Evolutionary conservation across 495 filamentous ascomycete species (phyloP), one percentile per base, ranked within the genome.

Genomic region (Daldinia concentrica): DNA sequence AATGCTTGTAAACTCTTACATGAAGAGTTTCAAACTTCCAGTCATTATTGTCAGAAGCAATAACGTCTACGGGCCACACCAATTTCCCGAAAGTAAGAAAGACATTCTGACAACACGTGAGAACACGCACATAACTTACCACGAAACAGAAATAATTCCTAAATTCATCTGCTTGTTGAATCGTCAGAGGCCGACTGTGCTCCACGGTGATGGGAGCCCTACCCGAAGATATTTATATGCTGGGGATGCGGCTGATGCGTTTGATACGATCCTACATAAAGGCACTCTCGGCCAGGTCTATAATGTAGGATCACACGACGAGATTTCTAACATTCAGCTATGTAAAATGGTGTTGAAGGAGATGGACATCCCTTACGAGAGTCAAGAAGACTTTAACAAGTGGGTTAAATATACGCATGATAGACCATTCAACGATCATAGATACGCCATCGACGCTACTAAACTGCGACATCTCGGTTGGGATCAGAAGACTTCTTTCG

Each of bases 31-130:
- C 79, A 88, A 88, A 60, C 81, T 93, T 11, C 90, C 90, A 2
- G 85, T 86, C 24, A 89, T 93, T 68, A 89, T 93, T 66, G 87
- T 91, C 43, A 84, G 91, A 22, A 87, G 88, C 71, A 94, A 93
- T 82, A 94, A 94, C 69, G 89, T 94, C 26, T 93, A 92, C 69
- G 91, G 91, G 0, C 91, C 91, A 14, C 89, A 91, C 76, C 91
- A 93, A 75, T 93, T 87, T 71, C 91, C 91, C 0, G 91, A 94
- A 78, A 93, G 91, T 92, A 81, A 76, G 87, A 78, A 5, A 5
- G 48, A 11, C 14, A 26, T 41, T 22, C 1, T 15, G 30, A 12
- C 24, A 56, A 8, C 17, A 26, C n/a, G 8, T 39, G 27, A 56
- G 8, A 34, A 29, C n/a, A 43, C 45, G 39, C 14, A 57, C 36